A percentile compares a stretch with the other conserved stretches of the same genome.
Evolutionary conservation across 78 protist genomes (phyloP).

Genomic region (Dictyostelium purpureum): DNA sequence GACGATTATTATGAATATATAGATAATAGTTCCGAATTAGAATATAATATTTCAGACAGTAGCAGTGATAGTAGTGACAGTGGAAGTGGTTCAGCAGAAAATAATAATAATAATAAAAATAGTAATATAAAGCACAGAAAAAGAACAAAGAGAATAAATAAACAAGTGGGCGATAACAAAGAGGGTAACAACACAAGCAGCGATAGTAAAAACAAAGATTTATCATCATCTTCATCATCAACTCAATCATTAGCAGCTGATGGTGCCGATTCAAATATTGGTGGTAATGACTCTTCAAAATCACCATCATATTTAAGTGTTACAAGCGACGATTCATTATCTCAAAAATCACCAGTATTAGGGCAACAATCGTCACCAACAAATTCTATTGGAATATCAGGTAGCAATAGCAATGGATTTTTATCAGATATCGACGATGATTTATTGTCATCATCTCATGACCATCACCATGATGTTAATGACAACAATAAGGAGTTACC

Average conservation of each 20-base stretch:
- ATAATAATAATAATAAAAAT: no score
- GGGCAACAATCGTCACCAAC: no score
- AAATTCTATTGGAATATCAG: neutral
- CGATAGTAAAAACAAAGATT: no score
- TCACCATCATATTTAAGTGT: neutral
- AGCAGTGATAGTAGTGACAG: neutral
- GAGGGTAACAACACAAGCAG: neutral
- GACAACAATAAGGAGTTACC: conserved; percentile 5
- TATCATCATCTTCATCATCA: neutral
- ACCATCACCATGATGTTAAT: neutral
- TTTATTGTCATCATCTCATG: neutral
- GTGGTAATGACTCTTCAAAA: neutral
- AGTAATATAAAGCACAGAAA: neutral
- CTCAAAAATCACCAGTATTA: no score
- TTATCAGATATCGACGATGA: conserved; percentile 14
- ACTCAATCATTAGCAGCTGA: neutral
- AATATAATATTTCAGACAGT: neutral
- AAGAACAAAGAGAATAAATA: neutral
- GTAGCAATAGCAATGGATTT: neutral
- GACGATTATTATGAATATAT: conserved; percentile 1
- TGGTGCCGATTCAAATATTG: neutral
- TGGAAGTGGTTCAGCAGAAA: neutral
- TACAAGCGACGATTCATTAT: no score
- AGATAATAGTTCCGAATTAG: neutral
- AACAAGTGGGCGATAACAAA: neutral